Percentiles rank a stretch among this genome's conserved stretches.
Evolutionary conservation across 257 asterid species (phyloP).

Genomic region (Knoxia roxburghii): DNA sequence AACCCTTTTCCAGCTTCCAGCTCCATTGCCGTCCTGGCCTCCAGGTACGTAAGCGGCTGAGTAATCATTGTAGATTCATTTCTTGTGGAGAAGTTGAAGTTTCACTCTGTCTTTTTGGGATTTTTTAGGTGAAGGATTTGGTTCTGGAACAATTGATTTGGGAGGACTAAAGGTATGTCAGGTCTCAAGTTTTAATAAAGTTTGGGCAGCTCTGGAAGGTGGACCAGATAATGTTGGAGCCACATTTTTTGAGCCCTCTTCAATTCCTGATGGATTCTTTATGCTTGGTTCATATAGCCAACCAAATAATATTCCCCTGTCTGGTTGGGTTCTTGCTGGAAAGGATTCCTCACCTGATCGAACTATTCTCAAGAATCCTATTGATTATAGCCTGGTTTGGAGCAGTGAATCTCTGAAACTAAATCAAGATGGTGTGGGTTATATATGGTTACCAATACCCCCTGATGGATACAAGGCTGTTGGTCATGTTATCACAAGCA

Average conservation of each 20-base stretch:
- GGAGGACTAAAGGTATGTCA: slow-evolving; percentile 35
- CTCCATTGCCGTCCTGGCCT: slow-evolving; percentile 72
- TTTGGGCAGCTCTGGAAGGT: slow-evolving; percentile 66
- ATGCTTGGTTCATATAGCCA: slow-evolving; percentile 71
- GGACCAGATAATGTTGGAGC: slow-evolving; percentile 74
- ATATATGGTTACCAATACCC: slow-evolving; percentile 35
- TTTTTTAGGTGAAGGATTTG: slow-evolving; percentile 16
- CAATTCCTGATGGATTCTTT: slow-evolving; percentile 62
- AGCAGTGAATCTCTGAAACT: slow-evolving; percentile 23
- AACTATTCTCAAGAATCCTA: slow-evolving; percentile 33
- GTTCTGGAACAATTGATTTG: slow-evolving; percentile 17
- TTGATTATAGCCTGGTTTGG: slow-evolving; percentile 30
- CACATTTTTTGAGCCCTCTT: slow-evolving; percentile 57
- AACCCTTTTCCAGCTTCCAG: slow-evolving; percentile 52
- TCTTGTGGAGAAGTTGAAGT: background rate
- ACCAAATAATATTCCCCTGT: slow-evolving; percentile 53
- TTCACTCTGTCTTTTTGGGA: background rate
- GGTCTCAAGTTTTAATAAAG: slow-evolving; percentile 35
- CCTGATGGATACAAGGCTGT: slow-evolving; percentile 30
- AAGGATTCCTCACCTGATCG: slow-evolving; percentile 31
- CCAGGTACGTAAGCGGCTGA: slow-evolving; percentile 46
- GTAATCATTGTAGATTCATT: background rate
- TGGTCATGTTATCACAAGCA: slow-evolving; percentile 25
- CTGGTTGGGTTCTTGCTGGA: slow-evolving; percentile 63
- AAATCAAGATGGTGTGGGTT: slow-evolving; percentile 27